phyloP scores from a whole-genome alignment of 495 filamentous ascomycete genomes.

The Viridothelium virens region DNA sequence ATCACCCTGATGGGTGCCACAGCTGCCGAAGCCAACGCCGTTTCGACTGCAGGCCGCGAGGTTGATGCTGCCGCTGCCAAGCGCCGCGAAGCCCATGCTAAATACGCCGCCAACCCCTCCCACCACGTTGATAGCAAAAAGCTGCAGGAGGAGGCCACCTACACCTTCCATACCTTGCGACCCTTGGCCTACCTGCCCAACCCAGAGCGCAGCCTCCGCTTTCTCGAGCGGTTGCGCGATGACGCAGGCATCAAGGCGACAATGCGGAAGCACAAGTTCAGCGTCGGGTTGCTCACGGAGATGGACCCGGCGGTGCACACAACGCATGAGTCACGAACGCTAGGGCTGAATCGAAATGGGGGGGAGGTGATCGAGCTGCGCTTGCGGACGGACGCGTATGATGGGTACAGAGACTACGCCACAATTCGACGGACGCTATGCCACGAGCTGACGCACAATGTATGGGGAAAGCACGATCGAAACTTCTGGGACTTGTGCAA shows the following conservation, averaged over 20 bases:
- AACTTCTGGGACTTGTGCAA: conserved; percentile 82
- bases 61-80: conserved; percentile 36
- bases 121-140: conserved; percentile 38
- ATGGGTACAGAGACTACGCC: conserved; percentile 87
- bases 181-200: conserved; percentile 74
- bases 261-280: conserved; percentile 79
- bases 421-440: conserved; percentile 86
- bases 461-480: conserved; percentile 71
- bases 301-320: conserved; percentile 89
- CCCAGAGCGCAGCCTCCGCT: conserved; percentile 56
- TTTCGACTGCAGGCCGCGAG: conserved; percentile 41
- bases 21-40: conserved; percentile 42
- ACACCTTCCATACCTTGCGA: conserved; percentile 73
- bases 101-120: conserved; percentile 31
- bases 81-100: conserved; percentile 34
- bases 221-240: conserved; percentile 65
- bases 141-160: conserved; percentile 50
- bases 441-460: conserved; percentile 92
- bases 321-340: conserved; percentile 65
- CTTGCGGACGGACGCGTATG: conserved; percentile 83
- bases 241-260: conserved; percentile 78
- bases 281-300: conserved; percentile 82
- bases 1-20: conserved; percentile 58
- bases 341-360: conserved; percentile 80
- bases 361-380: conserved; percentile 90